These are phyloP conservation scores for Oidium heveae DNA, from an alignment of 2,329 filamentous ascomycete species.

Conservation along the genomic window DNA sequence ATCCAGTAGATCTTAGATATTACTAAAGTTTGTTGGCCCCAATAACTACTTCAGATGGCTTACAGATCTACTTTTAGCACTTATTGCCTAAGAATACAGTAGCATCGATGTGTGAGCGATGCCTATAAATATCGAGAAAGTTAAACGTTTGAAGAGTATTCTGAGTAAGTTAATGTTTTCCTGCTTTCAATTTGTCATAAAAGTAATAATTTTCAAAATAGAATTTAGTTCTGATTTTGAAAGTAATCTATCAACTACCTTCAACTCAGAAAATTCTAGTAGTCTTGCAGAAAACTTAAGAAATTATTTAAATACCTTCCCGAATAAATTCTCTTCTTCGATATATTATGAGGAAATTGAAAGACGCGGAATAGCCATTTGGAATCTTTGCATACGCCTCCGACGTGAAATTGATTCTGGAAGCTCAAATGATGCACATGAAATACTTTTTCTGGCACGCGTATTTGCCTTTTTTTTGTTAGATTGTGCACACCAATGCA, in stretches of 20 bases:
- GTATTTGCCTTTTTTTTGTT: conserved; percentile 2
- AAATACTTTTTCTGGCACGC: conserved; percentile 6
- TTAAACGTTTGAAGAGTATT: conserved; percentile 14
- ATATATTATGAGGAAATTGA: conserved; percentile 26
- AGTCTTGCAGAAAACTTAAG: conserved; percentile 18
- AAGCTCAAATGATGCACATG: conserved; percentile 5
- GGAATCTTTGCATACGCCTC: conserved; percentile 38
- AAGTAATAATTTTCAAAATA: conserved; percentile 2
- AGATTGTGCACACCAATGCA: conserved; percentile 18
- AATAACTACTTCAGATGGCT: too few species aligned
- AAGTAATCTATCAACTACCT: conserved; percentile 6
- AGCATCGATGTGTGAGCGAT: background rate
- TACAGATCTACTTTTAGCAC: too few species aligned
- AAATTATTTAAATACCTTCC: conserved; percentile 15
- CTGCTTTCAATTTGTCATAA: background rate
- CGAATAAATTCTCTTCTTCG: conserved; percentile 12
- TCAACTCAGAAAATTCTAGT: conserved; percentile 4
- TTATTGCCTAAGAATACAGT: too few species aligned
- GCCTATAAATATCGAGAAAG: conserved; percentile 8
- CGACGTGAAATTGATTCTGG: conserved; percentile 15
- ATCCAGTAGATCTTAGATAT: too few species aligned
- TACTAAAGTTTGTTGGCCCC: too few species aligned
- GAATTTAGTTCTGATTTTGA: conserved; percentile 10
- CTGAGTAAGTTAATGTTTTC: conserved; percentile 9
- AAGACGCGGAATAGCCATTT: conserved; percentile 28